phyloP scores from a whole-genome alignment of 73 alveolate genomes.

The Paramecium pentaurelia region DNA sequence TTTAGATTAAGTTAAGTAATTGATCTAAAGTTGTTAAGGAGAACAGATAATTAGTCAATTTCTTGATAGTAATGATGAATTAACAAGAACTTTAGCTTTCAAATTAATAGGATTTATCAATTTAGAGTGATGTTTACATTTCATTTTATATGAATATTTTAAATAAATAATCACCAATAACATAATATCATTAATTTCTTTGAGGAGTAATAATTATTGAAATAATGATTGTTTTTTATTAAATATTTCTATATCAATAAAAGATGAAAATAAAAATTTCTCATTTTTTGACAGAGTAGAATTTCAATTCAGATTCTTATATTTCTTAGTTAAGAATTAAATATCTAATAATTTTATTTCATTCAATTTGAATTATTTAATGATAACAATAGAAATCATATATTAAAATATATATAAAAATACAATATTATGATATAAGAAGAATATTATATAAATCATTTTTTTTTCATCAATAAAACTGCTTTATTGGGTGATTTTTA shows the following conservation, averaged over 20 bases:
- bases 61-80: background rate
- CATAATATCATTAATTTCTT: too few relatives aligned
- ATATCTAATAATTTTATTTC: too few relatives aligned
- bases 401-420: too few relatives aligned
- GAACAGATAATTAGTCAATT: background rate
- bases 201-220: too few relatives aligned
- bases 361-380: too few relatives aligned
- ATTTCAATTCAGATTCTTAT: background rate
- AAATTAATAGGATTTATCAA: background rate
- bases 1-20: background rate
- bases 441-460: background rate
- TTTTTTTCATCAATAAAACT: background rate
- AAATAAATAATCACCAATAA: background rate
- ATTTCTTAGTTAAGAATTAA: too few relatives aligned
- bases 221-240: too few relatives aligned
- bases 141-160: background rate
- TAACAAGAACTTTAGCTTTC: background rate
- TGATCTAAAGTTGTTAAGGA: background rate
- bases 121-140: background rate
- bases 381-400: too few relatives aligned
- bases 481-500: constrained; percentile 20
- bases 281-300: background rate
- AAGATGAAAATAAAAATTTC: background rate
- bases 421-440: background rate
- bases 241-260: too few relatives aligned